phyloP scores from a whole-genome alignment of 2,329 filamentous ascomycete species.

The Colletotrichum trifolii region DNA sequence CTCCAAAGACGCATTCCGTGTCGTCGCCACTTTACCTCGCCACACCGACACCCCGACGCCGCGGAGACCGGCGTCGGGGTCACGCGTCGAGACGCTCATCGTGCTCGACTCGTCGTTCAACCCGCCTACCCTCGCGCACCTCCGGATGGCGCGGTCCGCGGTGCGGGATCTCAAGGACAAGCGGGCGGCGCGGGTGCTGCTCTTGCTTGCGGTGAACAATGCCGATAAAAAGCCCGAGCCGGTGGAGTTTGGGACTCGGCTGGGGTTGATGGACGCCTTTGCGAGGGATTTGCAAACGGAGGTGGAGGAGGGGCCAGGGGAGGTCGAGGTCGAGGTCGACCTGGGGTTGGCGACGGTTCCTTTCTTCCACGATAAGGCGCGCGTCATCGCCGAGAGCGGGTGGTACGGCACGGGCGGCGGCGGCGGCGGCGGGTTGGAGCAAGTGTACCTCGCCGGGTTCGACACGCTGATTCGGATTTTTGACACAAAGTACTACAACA shows the following conservation, averaged over 20 bases:
- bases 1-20: constrained; percentile 55
- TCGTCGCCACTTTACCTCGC: constrained; percentile 56
- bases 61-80: constrained; percentile 17
- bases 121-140: constrained; percentile 72
- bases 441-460: constrained; percentile 79
- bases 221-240: constrained; percentile 75
- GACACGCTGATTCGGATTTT: constrained; percentile 81
- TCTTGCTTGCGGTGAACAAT: constrained; percentile 72
- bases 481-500: constrained; percentile 75
- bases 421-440: constrained; percentile 47
- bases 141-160: constrained; percentile 65
- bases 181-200: constrained; percentile 57
- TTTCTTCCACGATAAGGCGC: constrained; percentile 79
- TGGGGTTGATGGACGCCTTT: constrained; percentile 79
- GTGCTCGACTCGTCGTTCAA: constrained; percentile 77
- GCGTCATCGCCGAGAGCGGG: constrained; percentile 61
- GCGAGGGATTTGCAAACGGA: constrained; percentile 62
- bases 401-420: constrained; percentile 49
- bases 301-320: constrained; percentile 1
- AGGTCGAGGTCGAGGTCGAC: constrained; percentile 64
- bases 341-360: constrained; percentile 77
- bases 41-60: constrained; percentile 34
- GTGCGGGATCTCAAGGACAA: constrained; percentile 39
- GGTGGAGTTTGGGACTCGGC: constrained; percentile 72
- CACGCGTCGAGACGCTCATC: constrained; percentile 53